Conservation (phyloP, 352 stramenopile genomes). For the Phytophthora kernoviae region DNA sequence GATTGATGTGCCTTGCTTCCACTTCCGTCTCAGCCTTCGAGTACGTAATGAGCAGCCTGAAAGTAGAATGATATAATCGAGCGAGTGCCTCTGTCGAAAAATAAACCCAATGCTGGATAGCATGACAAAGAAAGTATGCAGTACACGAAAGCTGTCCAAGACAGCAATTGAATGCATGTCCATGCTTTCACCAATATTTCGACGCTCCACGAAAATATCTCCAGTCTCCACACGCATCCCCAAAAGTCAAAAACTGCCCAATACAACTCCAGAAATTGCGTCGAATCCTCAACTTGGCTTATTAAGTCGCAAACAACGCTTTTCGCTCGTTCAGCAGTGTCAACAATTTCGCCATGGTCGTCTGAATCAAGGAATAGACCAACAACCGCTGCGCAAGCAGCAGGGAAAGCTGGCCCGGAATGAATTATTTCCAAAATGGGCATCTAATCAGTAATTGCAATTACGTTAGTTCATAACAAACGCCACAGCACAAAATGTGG, state of each 20-base stretch:
- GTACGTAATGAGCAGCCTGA: slow-evolving; percentile 51
- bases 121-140: slow-evolving; percentile 40
- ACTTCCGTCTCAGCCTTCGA: slow-evolving; percentile 27
- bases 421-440: slow-evolving; percentile 59
- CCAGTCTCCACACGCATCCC: slow-evolving; percentile 23
- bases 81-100: slow-evolving; percentile 50
- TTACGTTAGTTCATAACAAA: background rate
- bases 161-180: slow-evolving; percentile 13
- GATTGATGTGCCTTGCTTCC: slow-evolving; percentile 25
- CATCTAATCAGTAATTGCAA: slow-evolving; percentile 34
- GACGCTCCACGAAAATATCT: slow-evolving; percentile 34
- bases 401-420: slow-evolving; percentile 42
- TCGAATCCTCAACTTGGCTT: slow-evolving; percentile 48
- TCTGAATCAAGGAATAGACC: slow-evolving; percentile 39
- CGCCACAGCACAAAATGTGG: background rate
- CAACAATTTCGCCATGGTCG: slow-evolving; percentile 5
- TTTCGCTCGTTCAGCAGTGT: slow-evolving; percentile 25
- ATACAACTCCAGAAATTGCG: slow-evolving; percentile 58
- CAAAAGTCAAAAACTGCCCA: slow-evolving; percentile 53
- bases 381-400: slow-evolving; percentile 33
- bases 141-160: slow-evolving; percentile 50
- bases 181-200: slow-evolving; percentile 10
- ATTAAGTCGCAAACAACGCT: slow-evolving; percentile 47
- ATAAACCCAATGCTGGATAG: slow-evolving; percentile 64
- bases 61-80: slow-evolving; percentile 42